phyloP scores from a whole-genome alignment of 495 filamentous ascomycete genomes.

The Xylaria longipes region DNA sequence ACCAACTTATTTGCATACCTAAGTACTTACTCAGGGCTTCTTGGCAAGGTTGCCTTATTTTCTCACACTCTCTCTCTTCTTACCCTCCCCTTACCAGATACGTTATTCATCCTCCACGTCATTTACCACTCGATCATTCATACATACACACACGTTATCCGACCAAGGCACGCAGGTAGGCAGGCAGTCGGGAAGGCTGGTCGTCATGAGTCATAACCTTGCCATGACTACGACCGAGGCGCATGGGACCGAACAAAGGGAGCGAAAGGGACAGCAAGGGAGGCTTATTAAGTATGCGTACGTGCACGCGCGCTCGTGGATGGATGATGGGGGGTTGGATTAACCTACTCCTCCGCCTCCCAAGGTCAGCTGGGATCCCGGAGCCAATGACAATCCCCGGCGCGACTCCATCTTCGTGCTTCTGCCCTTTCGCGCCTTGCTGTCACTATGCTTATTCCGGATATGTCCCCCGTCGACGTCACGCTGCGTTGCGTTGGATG shows the following conservation, averaged over 20 bases:
- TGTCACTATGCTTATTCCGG: background rate
- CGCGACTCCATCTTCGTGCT: constrained; percentile 1
- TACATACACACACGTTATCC: background rate
- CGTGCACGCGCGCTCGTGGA: background rate
- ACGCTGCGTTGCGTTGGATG: background rate
- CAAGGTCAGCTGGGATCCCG: constrained; percentile 10
- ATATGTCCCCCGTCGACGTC: background rate
- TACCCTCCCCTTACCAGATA: background rate
- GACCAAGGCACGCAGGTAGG: background rate
- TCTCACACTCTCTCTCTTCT: background rate
- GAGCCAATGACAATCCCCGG: background rate
- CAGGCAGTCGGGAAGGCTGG: background rate
- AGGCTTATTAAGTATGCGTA: background rate
- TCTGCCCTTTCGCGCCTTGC: background rate
- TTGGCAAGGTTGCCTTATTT: background rate
- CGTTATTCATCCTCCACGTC: background rate
- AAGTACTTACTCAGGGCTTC: background rate
- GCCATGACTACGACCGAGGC: background rate
- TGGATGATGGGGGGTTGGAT: background rate
- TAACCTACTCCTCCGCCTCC: background rate
- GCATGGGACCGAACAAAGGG: constrained; percentile 8
- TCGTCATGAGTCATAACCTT: background rate
- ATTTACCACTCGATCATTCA: background rate
- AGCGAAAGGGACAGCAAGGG: background rate
- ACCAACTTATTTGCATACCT: background rate